Base-by-base conservation (phyloP, 176 grass and related monocot genomes). In the Elaeis guineensis region DNA sequence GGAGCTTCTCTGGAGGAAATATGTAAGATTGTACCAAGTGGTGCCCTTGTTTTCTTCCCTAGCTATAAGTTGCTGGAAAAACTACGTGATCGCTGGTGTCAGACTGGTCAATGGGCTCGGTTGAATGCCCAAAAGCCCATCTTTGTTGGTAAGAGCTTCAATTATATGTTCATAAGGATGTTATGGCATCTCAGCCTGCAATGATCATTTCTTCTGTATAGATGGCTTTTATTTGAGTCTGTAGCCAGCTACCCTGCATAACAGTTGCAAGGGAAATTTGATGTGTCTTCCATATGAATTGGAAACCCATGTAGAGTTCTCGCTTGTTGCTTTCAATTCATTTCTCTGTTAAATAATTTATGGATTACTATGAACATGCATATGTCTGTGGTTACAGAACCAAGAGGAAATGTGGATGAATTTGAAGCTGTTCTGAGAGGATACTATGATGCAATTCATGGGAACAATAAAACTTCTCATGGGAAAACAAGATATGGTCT, bases 21-120 rank as follows among this genome's bases (percentile, higher is more conserved):
- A 82, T 90, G 83, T 60, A 90, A 82, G 58, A 71, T 90, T 60
- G 80, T 86, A 17, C 92, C 92, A 63, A 80, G 86, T 49, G 92
- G 92, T 35, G 80, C 84, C 77, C 83, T 96, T 72, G 92, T 87
- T 62, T 96, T 96, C 58, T 90, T 96, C 26, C 92, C 92, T 62
- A 96, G 92, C 71, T 96, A 90, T 57, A 96, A 96, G 57, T 80
- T 96, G 60, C 66, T 96, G 69, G 92, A 96, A 25, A 96, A 90
- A 72, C 32, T 96, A 51, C 84, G 75, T 60, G 50, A 17, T 7
- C 86, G 92, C 6, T 96, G 92, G 92, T 78, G 52, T 69, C 69
- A 84, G 50, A 96, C 92, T 69, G 86, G 86, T 69, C 92, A 90
- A 70, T 96, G 92, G 92, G 72, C 75, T 75, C 81, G 80, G 25